These are phyloP conservation scores for Pistacia integerrima DNA, from an alignment of 345 rosid genomes.

Conservation along the genomic window DNA sequence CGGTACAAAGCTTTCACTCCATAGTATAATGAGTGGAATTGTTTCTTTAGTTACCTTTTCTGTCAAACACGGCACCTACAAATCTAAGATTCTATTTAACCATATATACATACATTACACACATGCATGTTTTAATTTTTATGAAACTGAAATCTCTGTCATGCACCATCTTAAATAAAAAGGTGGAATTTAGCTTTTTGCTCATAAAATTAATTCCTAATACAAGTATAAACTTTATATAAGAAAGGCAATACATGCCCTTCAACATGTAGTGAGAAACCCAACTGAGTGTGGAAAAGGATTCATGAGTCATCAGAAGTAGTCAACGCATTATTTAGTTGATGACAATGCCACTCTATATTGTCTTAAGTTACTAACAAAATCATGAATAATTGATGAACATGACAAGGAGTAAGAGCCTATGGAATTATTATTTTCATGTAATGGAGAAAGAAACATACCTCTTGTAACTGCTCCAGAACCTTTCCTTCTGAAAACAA, in stretches of 20 bases:
- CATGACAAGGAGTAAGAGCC: background rate
- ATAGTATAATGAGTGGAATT: background rate
- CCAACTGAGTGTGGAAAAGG: background rate
- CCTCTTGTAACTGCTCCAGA: conserved; percentile 68
- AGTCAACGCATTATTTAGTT: no score
- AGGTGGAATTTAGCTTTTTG: background rate
- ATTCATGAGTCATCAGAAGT: no score
- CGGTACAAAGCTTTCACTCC: background rate
- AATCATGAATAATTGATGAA: background rate
- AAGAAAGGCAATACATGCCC: background rate
- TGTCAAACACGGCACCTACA: no score
- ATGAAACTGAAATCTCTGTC: background rate
- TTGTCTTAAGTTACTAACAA: no score
- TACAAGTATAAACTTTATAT: background rate
- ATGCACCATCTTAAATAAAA: background rate
- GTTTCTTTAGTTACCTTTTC: background rate
- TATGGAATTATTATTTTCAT: background rate
- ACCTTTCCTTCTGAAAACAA: conserved; percentile 76
- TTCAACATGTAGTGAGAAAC: background rate
- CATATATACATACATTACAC: background rate
- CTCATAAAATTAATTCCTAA: background rate
- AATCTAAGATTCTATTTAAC: background rate
- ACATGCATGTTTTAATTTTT: background rate
- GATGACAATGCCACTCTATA: no score
- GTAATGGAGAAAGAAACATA: conserved; percentile 14